These are phyloP conservation scores for Gossypium lobatum DNA, from an alignment of 441 rosid genomes.

Conservation along the genomic window DNA sequence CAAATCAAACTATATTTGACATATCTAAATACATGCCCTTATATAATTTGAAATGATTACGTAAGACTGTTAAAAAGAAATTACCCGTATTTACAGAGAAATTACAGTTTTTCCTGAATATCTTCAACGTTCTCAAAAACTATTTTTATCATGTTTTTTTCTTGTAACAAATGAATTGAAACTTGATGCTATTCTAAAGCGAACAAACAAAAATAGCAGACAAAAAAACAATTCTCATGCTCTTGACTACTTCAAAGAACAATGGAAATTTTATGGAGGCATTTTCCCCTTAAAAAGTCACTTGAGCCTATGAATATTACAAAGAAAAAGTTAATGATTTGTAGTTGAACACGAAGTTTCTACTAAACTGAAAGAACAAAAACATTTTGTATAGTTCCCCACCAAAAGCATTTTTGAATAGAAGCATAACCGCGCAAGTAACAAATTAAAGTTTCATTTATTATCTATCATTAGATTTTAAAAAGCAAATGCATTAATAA, in stretches of 20 bases:
- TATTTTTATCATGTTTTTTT: not conserved
- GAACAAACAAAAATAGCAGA: constrained; percentile 6
- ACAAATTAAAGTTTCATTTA: constrained; percentile 8
- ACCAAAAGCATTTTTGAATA: not conserved
- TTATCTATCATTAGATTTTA: not conserved
- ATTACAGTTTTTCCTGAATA: not conserved
- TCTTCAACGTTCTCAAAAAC: not conserved
- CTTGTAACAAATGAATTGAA: not conserved
- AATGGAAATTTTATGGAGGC: no score
- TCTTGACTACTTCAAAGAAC: not conserved
- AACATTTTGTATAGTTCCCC: not conserved
- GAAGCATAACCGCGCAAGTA: constrained; percentile 1
- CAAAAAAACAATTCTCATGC: not conserved
- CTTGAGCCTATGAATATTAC: not conserved
- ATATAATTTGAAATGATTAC: not conserved
- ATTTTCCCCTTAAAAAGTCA: not conserved
- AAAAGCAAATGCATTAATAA: not conserved
- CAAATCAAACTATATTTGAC: not conserved
- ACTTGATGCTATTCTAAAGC: not conserved
- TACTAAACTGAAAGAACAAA: not conserved
- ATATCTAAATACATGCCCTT: not conserved
- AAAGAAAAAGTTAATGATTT: constrained; percentile 8
- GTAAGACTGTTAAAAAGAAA: not conserved
- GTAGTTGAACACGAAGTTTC: not conserved
- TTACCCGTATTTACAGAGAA: not conserved